phyloP scores from a whole-genome alignment of 805 yeast genomes.

The Pichia eremophila region DNA sequence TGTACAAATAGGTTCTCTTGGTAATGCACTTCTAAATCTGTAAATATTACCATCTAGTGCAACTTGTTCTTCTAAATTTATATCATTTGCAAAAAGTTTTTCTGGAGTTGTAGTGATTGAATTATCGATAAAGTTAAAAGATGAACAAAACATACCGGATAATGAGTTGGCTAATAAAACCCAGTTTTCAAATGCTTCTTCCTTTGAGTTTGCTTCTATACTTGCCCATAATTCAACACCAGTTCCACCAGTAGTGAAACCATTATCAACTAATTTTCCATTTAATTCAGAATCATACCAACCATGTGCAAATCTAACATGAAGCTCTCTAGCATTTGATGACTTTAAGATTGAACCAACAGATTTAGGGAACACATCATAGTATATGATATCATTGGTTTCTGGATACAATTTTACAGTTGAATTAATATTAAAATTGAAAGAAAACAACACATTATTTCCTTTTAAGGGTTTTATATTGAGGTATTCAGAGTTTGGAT shows the following conservation, averaged over 20 bases:
- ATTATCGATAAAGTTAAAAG: slow-evolving; percentile 78
- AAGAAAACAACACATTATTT: slow-evolving; percentile 60
- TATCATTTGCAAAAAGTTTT: slow-evolving; percentile 27
- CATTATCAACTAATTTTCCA: slow-evolving; percentile 74
- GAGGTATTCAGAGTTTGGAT: slow-evolving; percentile 54
- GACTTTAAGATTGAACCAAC: slow-evolving; percentile 66
- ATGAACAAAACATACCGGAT: slow-evolving; percentile 92
- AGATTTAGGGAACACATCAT: slow-evolving; percentile 68
- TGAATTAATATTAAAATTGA: slow-evolving; percentile 58
- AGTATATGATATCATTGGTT: slow-evolving; percentile 30
- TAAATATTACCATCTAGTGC: slow-evolving; percentile 35
- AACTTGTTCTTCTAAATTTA: slow-evolving; percentile 14
- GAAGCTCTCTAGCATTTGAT: slow-evolving; percentile 65
- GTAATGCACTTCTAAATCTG: slow-evolving; percentile 74
- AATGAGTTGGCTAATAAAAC: slow-evolving; percentile 57
- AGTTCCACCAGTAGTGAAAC: slow-evolving; percentile 74
- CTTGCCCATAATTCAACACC: slow-evolving; percentile 93
- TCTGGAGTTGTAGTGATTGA: slow-evolving; percentile 66
- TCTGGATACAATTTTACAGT: slow-evolving; percentile 24
- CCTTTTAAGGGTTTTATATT: slow-evolving; percentile 63
- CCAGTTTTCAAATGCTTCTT: slow-evolving; percentile 61
- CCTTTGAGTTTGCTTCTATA: slow-evolving; percentile 51
- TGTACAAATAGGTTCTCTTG: slow-evolving; percentile 93
- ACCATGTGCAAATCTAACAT: slow-evolving; percentile 84
- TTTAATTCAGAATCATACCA: slow-evolving; percentile 88